phyloP scores from a whole-genome alignment of 2,329 filamentous ascomycete genomes.

The Grosmannia serpens region DNA sequence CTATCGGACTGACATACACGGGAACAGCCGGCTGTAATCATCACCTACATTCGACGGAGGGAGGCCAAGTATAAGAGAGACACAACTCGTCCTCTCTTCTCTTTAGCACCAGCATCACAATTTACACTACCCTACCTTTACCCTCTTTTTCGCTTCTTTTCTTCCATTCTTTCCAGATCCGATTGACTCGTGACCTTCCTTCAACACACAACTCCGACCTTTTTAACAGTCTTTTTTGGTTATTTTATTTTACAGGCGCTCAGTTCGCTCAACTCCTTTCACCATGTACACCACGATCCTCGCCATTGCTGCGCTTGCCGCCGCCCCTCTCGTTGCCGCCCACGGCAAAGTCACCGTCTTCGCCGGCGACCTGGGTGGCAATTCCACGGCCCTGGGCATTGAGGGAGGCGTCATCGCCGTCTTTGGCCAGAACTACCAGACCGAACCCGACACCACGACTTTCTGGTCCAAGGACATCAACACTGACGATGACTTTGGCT shows the following conservation, averaged over 20 bases:
- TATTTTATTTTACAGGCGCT: background rate
- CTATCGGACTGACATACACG: no score
- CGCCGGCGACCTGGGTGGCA: conserved; percentile 44
- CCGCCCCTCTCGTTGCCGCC: conserved; percentile 43
- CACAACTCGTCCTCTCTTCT: background rate
- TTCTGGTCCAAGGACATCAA: conserved; percentile 37
- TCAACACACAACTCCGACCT: background rate
- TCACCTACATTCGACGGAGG: no score
- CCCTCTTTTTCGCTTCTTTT: background rate
- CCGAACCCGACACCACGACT: conserved; percentile 53
- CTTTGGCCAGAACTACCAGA: conserved; percentile 46
- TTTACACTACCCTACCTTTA: background rate
- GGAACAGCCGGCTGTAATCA: no score
- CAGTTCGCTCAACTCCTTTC: background rate
- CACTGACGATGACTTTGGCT: conserved; percentile 29
- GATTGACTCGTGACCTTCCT: background rate
- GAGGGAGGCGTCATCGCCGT: conserved; percentile 47
- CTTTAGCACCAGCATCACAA: background rate
- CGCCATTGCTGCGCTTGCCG: conserved; percentile 37
- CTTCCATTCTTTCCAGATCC: background rate
- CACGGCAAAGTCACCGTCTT: conserved; percentile 50
- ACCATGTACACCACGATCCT: conserved; percentile 23
- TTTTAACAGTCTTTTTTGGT: background rate
- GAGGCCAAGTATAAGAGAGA: background rate
- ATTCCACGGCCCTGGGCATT: conserved; percentile 39